Base-by-base conservation (phyloP, 2,329 filamentous ascomycete species). In the Ophiostoma tasmaniense region DNA sequence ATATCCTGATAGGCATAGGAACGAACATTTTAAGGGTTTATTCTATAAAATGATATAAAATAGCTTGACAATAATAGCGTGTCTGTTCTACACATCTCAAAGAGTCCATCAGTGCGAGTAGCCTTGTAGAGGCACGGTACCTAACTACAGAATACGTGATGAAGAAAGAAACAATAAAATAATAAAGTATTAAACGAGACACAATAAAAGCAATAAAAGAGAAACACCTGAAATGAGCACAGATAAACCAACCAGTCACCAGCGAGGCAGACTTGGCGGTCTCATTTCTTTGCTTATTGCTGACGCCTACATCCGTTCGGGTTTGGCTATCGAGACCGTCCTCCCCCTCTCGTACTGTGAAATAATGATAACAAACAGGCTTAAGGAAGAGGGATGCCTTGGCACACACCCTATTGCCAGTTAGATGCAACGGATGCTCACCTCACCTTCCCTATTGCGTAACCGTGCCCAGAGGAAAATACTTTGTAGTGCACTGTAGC, bases 391-490 rank as follows among this genome's bases (percentile, higher is more conserved):
- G 33, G 33, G 61, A 39, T 33, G 61, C 61, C 59, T 64, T 64
- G 61, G 61, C 61, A n/a, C 17, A n/a, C 61, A 64, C 61, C 33
- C 61, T 64, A 55, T 55, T 64, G 61, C 10, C 30, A 13, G 20
- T 37, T 64, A 61, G 61, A 64, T 64, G 61, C 61, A 39, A 64
- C 61, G n/a, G 33, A 37, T 37, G 14, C 30, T 25, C 33, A 22
- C 61, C 30, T n/a, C 61, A 64, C 61, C 61, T 64, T 64, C 61
- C 61, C 30, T 22, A 64, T 64, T 64, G 61, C 61, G 61, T 64
- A 64, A 64, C n/a, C 8, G 59, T 64, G 61, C 61, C 61, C 61
- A 64, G 61, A 22, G 13, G 5, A 28, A 28, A 25, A 25, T 17
- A 61, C n/a, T 25, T 11, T 6, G 22, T 55, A 14, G 50, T 25